These are phyloP conservation scores for Aleurites moluccanus DNA, from an alignment of 441 rosid species.

Conservation along the genomic window DNA sequence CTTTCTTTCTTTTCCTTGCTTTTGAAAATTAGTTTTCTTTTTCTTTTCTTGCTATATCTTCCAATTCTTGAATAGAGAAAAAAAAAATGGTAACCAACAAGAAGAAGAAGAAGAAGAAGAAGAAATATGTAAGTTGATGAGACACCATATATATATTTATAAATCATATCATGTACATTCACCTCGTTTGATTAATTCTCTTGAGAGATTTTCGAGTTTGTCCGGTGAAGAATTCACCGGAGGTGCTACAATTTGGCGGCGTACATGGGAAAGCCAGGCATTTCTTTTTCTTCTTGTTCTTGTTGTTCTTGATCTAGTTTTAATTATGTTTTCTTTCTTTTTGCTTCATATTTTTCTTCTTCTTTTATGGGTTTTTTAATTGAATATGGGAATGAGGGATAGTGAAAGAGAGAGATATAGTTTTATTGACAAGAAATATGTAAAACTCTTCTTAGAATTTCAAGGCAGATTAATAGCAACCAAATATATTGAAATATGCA, in stretches of 20 bases:
- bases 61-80: background rate
- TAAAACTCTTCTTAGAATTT: conserved; percentile 13
- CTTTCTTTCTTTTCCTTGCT: background rate
- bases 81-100: conserved; percentile 9
- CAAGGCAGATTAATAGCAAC: conserved; percentile 10
- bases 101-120: conserved; percentile 22
- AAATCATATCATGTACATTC: background rate
- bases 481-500: too few species aligned
- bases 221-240: conserved; percentile 25
- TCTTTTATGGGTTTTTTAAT: background rate
- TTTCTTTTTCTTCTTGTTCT: conserved; percentile 6
- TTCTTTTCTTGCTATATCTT: background rate
- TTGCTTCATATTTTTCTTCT: background rate
- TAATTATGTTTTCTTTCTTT: background rate
- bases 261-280: conserved; percentile 81
- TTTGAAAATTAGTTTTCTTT: background rate
- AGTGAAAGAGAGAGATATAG: background rate
- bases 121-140: background rate
- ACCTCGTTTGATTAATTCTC: too few species aligned
- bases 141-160: background rate
- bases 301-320: background rate
- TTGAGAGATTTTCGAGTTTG: conserved; percentile 9
- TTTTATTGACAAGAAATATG: conserved; percentile 11
- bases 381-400: conserved; percentile 3
- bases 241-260: conserved; percentile 32